Base-by-base conservation (phyloP, 371 early-diverging fungal species). In the Lichtheimia ramosa region DNA sequence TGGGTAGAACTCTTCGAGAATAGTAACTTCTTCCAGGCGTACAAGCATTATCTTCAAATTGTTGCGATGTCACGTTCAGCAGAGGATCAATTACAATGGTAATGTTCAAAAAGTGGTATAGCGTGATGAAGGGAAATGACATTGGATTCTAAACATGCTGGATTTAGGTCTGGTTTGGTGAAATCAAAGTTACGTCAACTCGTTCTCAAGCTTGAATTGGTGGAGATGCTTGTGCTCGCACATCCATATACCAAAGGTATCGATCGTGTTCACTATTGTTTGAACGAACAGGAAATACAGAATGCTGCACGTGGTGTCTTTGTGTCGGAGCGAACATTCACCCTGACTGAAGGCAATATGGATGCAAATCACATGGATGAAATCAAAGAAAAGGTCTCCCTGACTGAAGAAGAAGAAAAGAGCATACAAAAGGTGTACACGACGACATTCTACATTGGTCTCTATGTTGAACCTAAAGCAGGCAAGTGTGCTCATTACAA, bases 131-230 rank as follows among this genome's bases (percentile, higher is more conserved):
- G 20, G 27, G 10, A 59, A 16, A 48, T 12, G 24, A 49, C 6
- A 2, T 8, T 46, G 46, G 10, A 13, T 14, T 21, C 2, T n/a
- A 16, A 21, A 16, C 15, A n/a, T 16, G 18, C 15, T 8, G n/a
- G 16, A 21, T 21, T 7, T 43, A 64, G 64, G 64, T 84, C 69
- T 40, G 99, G 99, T 49, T 83, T 94, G 63, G 92, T 98, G 0
- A 99, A 99, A 68, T 94, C 98, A 5, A 87, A 91, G 55, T 70
- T 99, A 27, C 91, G 99, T 62, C 93, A 94, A 53, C 83, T 98
- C 7, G 89, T 97, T 1, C 73, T 83, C 55, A 93, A 92, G 66
- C 73, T 99, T 25, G 99, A 99, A 65, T 62, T 69, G 12, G 81
- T 92, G 1, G 95, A 95, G 4, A 76, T 85, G 61, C 65, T 99